Evolutionary conservation across 441 rosid species (phyloP), one percentile per base, ranked within the genome.

Genomic region (Biscutella laevigata): DNA sequence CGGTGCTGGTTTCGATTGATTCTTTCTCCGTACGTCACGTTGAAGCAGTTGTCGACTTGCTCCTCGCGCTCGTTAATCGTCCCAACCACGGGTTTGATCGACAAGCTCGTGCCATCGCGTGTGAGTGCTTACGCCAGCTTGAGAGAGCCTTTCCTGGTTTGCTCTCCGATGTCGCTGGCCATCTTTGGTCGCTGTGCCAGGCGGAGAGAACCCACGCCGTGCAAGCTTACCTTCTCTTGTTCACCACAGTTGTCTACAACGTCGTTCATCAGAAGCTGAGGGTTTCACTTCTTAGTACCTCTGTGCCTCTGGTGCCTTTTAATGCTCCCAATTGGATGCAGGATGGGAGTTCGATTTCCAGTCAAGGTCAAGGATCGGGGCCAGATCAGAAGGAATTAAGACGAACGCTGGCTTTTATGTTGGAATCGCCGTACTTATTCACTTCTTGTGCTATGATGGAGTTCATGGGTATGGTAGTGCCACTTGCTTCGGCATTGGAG

Each of bases 161-260:
- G 77, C 67, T 91, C 8, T 76, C 94, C 1, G 85, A 74, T 41
- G 56, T 85, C 37, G 81, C 80, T 32, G 88, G 85, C 3, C 95
- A 88, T 54, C 60, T 91, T 33, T 91, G 98, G 98, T 74, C 76
- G 52, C 56, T 91, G 71, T 85, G 96, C 51, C 96, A 83, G 42
- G 83, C 82, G 47, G 98, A 91, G 75, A 77, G 91, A 12, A 88
- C 88, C 9, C 98, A 91, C 48, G 94, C 98, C 30, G 83, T 73
- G 26, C 96, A 91, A 59, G 61, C 81, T 52, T 87, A 91, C 43
- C 68, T 82, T 45, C 72, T 91, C 69, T 66, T 87, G 72, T 80
- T 85, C 66, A 73, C 88, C 0, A 61, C 66, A 15, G 74, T 88
- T 45, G 71, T 87, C 28, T 61, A 70, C 64, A 77, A 76, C 58